Conservation (phyloP, 2,329 filamentous ascomycete genomes). For the Aspergillus aculeatus region DNA sequence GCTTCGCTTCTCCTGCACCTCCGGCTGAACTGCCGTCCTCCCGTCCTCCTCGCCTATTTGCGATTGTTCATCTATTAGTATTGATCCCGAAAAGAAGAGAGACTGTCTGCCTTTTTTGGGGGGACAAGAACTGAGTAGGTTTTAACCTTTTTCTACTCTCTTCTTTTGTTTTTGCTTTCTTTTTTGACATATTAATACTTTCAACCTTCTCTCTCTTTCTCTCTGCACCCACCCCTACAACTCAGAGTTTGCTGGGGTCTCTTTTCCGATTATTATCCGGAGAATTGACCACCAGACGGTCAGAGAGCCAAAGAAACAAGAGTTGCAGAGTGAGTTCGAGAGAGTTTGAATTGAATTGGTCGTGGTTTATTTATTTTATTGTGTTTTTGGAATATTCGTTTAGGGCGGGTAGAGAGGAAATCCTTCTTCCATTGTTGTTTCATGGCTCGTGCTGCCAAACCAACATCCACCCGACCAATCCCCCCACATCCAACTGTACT, state of each 20-base stretch:
- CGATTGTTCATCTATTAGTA: background rate
- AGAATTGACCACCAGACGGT: background rate
- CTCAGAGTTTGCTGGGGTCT: background rate
- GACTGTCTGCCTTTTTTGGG: background rate
- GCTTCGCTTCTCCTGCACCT: constrained; percentile 9
- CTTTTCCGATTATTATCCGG: background rate
- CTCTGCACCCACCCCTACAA: background rate
- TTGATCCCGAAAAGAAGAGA: background rate
- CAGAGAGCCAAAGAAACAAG: background rate
- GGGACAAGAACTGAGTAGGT: background rate
- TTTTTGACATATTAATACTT: background rate
- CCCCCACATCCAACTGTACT: background rate
- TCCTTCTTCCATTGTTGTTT: constrained; percentile 4
- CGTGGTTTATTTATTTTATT: constrained; percentile 9
- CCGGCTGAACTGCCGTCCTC: background rate
- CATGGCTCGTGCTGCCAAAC: constrained; percentile 2
- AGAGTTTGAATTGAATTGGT: background rate
- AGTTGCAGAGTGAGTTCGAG: background rate
- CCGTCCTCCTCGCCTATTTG: background rate
- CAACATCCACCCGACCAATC: constrained; percentile 4
- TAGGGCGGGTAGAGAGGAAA: constrained; percentile 36
- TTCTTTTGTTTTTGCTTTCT: background rate
- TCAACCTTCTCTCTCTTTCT: background rate
- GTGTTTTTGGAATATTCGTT: constrained; percentile 18
- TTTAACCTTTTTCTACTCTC: no score